phyloP scores from a whole-genome alignment of 2,329 filamentous ascomycete species.

The Fusarium lyarnte region DNA sequence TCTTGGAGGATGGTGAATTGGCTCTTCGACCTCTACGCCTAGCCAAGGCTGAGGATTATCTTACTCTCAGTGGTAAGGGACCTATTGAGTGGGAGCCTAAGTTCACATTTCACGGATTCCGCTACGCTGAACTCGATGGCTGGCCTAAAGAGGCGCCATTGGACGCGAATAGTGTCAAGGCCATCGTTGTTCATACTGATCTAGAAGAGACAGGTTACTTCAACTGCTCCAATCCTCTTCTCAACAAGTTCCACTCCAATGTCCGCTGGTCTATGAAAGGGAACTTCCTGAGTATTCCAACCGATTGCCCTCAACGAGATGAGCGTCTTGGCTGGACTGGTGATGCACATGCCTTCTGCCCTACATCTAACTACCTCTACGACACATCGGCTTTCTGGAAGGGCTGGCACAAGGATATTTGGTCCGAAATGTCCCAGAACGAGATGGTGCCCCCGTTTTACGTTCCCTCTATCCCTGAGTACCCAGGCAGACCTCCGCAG shows the following conservation, averaged over 20 bases:
- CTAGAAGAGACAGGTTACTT: conserved; percentile 62
- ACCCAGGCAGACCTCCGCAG: neutral
- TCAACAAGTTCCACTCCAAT: conserved; percentile 66
- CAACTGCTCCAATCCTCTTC: conserved; percentile 58
- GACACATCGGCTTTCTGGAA: conserved; percentile 58
- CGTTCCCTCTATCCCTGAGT: neutral
- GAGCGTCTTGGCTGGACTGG: conserved; percentile 65
- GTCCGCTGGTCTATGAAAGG: conserved; percentile 65
- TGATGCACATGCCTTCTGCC: conserved; percentile 58
- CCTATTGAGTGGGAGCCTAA: conserved; percentile 42
- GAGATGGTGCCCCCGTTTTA: conserved; percentile 7
- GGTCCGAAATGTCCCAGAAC: conserved; percentile 25
- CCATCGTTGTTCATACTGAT: conserved; percentile 60
- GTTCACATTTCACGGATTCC: conserved; percentile 66
- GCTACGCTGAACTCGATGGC: conserved; percentile 59
- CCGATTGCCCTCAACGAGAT: conserved; percentile 66
- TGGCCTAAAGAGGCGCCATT: conserved; percentile 48
- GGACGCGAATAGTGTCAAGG: conserved; percentile 35
- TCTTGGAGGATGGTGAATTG: conserved; percentile 61
- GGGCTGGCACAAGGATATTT: conserved; percentile 30
- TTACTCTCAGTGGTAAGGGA: neutral
- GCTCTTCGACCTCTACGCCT: conserved; percentile 51
- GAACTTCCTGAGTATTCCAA: conserved; percentile 66
- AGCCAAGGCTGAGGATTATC: conserved; percentile 54
- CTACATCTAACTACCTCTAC: conserved; percentile 63